Base-by-base conservation (phyloP, 306 rosid species). In the apple (Malus domestica) region DNA sequence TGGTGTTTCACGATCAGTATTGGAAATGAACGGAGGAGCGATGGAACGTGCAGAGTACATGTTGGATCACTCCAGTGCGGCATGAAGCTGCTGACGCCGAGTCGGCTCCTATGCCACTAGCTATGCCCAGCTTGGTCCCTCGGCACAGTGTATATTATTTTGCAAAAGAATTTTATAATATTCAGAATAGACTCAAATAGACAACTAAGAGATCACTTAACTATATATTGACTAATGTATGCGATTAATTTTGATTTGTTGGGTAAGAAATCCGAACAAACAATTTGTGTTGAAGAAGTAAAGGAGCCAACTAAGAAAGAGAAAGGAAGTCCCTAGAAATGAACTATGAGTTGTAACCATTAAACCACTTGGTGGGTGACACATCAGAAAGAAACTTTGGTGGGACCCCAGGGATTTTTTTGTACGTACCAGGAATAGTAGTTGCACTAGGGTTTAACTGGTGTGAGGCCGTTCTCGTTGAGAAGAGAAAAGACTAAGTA, bases 361-460 rank as follows among this genome's bases (percentile, higher is more conserved):
- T 76, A 80, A 85, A 19, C 89, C 94, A 83, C 73, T 86, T 81
- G 85, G 90, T 92, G 95, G 97, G 88, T 84, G 97, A 91, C 99
- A 90, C 92, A 77, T 92, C 92, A 83, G 82, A 92, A 87, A 90
- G 71, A 54, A 3, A 13, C 18, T 9, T 29, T 55, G 85, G 86
- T 89, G 90, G 89, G 49, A 79, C 88, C 62, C 29, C 38, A 18
- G n/a, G 67, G 68, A 80, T 76, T 67, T 80, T 69, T 69, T 51
- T 73, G 85, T 49, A 65, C 64, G 70, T 78, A 74, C 91, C 29
- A 70, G 76, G 77, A 81, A 79, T 82, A 32, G 80, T 57, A 82
- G 42, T 7, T 49, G 23, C 60, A 82, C 42, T 74, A 76, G 71
- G 81, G 76, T 61, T 83, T 73, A 80, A 80, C 77, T 49, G 32